These are phyloP conservation scores for Mycena latifolia DNA, from an alignment of 768 basidiomycete species.

Conservation along the genomic window DNA sequence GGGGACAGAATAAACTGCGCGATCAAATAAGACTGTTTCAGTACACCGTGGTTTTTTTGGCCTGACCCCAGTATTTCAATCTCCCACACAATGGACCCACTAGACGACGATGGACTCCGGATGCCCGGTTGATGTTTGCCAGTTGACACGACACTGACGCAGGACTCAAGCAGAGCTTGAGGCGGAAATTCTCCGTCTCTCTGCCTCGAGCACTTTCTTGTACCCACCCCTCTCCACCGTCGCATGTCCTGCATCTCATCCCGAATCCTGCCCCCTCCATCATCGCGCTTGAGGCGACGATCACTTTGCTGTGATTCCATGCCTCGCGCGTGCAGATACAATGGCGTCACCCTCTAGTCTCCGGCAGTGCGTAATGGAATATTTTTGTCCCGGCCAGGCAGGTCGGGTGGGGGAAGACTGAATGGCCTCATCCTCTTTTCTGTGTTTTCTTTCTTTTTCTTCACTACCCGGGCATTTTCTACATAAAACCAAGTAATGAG, in stretches of 20 bases:
- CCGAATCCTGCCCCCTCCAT: constrained; percentile 67
- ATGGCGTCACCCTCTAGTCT: no score
- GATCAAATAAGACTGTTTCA: neutral
- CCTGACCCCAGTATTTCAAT: constrained; percentile 26
- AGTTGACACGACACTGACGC: constrained; percentile 72
- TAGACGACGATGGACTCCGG: no score
- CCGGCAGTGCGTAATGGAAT: no score
- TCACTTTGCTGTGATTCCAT: constrained; percentile 45
- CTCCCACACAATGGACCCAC: no score
- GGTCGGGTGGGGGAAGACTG: neutral
- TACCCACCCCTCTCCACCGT: constrained; percentile 58
- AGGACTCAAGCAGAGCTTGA: constrained; percentile 75
- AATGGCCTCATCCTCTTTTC: no score
- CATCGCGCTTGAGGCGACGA: constrained; percentile 76
- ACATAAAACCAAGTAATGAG: no score
- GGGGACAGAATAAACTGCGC: no score
- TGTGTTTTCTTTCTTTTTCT: no score
- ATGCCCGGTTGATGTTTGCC: constrained; percentile 61
- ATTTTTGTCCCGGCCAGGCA: no score
- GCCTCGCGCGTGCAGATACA: constrained; percentile 28
- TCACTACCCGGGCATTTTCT: no score
- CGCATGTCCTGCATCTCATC: constrained; percentile 54
- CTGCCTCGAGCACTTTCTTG: constrained; percentile 69
- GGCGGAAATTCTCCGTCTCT: constrained; percentile 63
- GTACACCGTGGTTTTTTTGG: constrained; percentile 6